Conservation (phyloP, 768 basidiomycete species). For the Harrya chromipes region DNA sequence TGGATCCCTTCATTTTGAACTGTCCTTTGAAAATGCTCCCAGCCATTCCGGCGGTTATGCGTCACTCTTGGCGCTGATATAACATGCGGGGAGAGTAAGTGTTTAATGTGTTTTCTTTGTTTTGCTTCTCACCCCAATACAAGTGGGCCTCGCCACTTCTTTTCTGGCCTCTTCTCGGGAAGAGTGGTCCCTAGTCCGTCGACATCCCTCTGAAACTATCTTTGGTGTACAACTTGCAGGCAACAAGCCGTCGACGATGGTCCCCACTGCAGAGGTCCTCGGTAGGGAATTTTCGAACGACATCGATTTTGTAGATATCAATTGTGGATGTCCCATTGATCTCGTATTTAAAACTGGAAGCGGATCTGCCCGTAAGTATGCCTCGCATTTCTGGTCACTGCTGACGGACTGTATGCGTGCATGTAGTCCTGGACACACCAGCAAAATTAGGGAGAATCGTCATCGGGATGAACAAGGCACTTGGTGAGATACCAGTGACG, state of each 20-base stretch:
- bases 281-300: conserved; percentile 59
- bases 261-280: conserved; percentile 78
- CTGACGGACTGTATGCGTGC: background rate
- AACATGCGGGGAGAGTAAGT: conserved; percentile 88
- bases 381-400: background rate
- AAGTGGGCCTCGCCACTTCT: conserved; percentile 91
- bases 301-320: conserved; percentile 91
- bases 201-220: conserved; percentile 80
- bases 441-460: conserved; percentile 83
- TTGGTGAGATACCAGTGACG: conserved; percentile 89
- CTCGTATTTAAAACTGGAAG: conserved; percentile 90
- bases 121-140: background rate
- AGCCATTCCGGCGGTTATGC: conserved; percentile 94
- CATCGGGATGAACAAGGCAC: conserved; percentile 85
- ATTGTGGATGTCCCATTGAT: conserved; percentile 97
- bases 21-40: background rate
- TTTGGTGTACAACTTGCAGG: conserved; percentile 96
- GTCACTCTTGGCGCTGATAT: conserved; percentile 88
- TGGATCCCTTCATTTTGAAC: background rate
- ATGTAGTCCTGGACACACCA: conserved; percentile 75
- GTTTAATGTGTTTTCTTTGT: background rate
- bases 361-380: conserved; percentile 76
- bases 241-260: conserved; percentile 75
- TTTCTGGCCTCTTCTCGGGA: conserved; percentile 86
- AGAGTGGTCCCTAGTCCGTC: conserved; percentile 91